Percentiles rank a stretch among this genome's conserved stretches.
These are phyloP conservation scores for Metschnikowia baotianmanensis DNA, from an alignment of 805 yeast genomes.

Conservation along the genomic window DNA sequence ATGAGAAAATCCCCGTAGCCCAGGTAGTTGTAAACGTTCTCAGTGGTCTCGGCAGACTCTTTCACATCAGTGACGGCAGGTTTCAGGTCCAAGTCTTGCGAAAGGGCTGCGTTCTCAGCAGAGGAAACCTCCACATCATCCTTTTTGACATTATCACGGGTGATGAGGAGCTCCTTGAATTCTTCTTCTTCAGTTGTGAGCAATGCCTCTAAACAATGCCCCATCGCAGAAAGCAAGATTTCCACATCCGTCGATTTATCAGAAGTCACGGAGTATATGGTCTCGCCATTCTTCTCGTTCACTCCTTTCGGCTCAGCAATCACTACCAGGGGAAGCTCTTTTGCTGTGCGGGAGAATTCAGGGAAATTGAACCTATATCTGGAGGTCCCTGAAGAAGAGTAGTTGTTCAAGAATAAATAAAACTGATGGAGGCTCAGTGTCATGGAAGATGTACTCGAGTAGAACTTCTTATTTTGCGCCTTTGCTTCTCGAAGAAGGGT, in stretches of 20 bases:
- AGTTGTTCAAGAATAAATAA: conserved; percentile 62
- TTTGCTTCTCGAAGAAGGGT: conserved; percentile 49
- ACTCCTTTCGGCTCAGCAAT: conserved; percentile 51
- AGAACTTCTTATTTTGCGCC: conserved; percentile 39
- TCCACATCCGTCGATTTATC: conserved; percentile 70
- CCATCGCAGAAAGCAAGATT: conserved; percentile 67
- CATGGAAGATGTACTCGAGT: conserved; percentile 87
- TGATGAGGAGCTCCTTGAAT: conserved; percentile 39
- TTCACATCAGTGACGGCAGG: too few relatives aligned
- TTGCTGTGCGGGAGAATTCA: conserved; percentile 45
- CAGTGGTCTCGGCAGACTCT: conserved; percentile 1
- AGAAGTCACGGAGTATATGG: conserved; percentile 61
- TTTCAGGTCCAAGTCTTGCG: conserved; percentile 8
- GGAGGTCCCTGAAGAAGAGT: conserved; percentile 16
- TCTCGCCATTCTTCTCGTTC: conserved; percentile 22
- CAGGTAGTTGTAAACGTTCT: conserved; percentile 66
- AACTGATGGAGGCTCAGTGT: conserved; percentile 72
- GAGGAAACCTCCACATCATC: not conserved
- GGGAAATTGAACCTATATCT: conserved; percentile 32
- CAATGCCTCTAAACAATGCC: conserved; percentile 75
- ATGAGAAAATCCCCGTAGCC: conserved; percentile 64
- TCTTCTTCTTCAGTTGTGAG: conserved; percentile 59
- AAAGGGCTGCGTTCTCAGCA: conserved; percentile 15
- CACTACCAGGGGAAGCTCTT: conserved; percentile 45
- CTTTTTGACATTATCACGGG: conserved; percentile 11